Evolutionary conservation across 2,329 filamentous ascomycete species (phyloP), one percentile per base, ranked within the genome.

Genomic region (Venturia nashicola): DNA sequence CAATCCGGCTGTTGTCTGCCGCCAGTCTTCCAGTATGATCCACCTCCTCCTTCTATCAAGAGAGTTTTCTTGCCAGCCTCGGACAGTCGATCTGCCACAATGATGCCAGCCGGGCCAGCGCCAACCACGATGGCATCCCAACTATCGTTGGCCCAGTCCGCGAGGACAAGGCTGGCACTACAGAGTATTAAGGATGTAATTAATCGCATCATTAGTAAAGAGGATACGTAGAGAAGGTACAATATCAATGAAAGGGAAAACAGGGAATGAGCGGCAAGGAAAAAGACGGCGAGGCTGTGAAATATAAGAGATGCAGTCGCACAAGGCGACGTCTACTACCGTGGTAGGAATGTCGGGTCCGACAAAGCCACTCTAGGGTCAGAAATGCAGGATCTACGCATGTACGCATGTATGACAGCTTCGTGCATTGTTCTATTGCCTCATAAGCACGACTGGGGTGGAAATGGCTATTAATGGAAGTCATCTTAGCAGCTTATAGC

Each of bases 61-160:
- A 83, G 74, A 0, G 80, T 82, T 67, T 77, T 78, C 66, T 80
- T 77, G 39, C 80, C 80, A 12, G 77, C 77, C 66, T 81, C 79
- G 62, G 79, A 80, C 71, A 83, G 72, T 61, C 78, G 72, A 62
- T 80, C 78, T 39, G 80, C 79, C 42, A 79, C 76, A 39, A 82
- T 79, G 62, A 83, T 80, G 6, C 81, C 80, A 8, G 79, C 79
- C 8, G 80, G 78, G 39, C 80, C 81, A 43, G 59, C 59, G 7
- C 59, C 59, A 42, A 60, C 59, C n/a, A 60, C 59, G 14, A 60
- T 60, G n/a, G 61, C 62, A 46, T 67, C 66, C 65, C 65, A 67
- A 20, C 61, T 59, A 20, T 66, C 61, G 6, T 32, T 57, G 51
- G 51, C 14, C 51, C 51, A 57, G 18, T 57, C 51, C 5, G 51